Evolutionary conservation across 176 grass and related monocot genomes (phyloP).

Genomic region (Oryza officinalis): DNA sequence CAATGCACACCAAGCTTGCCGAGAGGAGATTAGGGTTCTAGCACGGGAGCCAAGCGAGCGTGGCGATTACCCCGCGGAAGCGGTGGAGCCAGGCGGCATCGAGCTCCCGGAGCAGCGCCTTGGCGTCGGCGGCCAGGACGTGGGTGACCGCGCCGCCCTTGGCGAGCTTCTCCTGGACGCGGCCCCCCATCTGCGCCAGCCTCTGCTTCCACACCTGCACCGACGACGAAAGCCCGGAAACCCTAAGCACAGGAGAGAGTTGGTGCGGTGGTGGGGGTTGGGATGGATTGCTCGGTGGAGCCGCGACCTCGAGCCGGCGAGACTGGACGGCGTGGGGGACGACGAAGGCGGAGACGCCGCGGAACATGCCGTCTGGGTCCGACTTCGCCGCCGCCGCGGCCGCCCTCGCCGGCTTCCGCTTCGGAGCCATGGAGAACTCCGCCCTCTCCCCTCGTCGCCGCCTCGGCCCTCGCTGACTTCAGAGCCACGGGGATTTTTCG

Average conservation of each 20-base stretch:
- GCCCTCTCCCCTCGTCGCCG: neutral
- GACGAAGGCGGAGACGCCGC: slow-evolving; percentile 69
- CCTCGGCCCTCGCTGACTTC: neutral
- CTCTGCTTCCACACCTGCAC: slow-evolving; percentile 86
- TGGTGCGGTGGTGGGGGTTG: neutral
- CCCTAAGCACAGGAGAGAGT: neutral
- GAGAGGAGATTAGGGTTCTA: neutral
- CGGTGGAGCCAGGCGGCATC: slow-evolving; percentile 51
- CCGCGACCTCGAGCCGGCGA: slow-evolving; percentile 70
- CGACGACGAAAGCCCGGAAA: neutral
- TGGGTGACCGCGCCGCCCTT: slow-evolving; percentile 64
- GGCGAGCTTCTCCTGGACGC: slow-evolving; percentile 41
- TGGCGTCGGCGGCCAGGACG: slow-evolving; percentile 64
- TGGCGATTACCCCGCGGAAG: slow-evolving; percentile 64
- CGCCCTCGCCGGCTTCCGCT: slow-evolving; percentile 36
- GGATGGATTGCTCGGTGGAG: neutral
- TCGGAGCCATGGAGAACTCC: slow-evolving; percentile 50
- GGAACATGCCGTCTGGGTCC: slow-evolving; percentile 78
- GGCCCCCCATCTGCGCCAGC: slow-evolving; percentile 80
- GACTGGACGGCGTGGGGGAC: slow-evolving; percentile 54
- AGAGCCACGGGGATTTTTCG: neutral
- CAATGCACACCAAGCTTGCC: neutral
- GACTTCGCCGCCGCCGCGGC: slow-evolving; percentile 24
- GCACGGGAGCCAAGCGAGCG: neutral
- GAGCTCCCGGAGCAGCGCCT: slow-evolving; percentile 59